Conservation (phyloP, 345 rosid genomes). For the Eucalyptus sideroxylon region DNA sequence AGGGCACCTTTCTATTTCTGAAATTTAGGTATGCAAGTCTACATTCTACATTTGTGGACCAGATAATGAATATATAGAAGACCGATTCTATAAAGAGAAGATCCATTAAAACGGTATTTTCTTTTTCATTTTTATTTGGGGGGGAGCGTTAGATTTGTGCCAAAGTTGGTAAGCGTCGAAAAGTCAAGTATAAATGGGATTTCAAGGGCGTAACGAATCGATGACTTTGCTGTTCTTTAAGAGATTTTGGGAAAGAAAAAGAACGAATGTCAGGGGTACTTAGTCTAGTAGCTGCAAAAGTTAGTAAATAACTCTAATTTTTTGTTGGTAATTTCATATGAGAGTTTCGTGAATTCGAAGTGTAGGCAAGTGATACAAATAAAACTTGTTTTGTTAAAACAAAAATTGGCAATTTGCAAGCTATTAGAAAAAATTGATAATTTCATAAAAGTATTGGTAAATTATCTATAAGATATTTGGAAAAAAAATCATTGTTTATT, state of each 20-base stretch:
- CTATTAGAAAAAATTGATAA: not conserved
- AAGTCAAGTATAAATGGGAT: not conserved
- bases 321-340: not conserved
- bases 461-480: not conserved
- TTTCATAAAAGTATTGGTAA: not conserved
- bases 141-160: not conserved
- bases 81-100: not conserved
- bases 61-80: not conserved
- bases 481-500: not conserved
- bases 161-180: not conserved
- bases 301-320: not conserved
- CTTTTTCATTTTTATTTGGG: fast-evolving
- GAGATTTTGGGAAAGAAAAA: not conserved
- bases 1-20: not conserved
- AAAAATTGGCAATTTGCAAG: not conserved
- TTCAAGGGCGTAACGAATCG: not conserved
- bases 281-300: not conserved
- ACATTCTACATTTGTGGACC: not conserved
- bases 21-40: not conserved
- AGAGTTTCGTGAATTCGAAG: not conserved
- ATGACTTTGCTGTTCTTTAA: not conserved
- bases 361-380: not conserved
- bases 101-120: not conserved
- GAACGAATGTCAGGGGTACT: not conserved
- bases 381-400: not conserved